These are phyloP conservation scores for Neurospora crassa DNA, from an alignment of 2,329 filamentous ascomycete species.

Conservation along the genomic window DNA sequence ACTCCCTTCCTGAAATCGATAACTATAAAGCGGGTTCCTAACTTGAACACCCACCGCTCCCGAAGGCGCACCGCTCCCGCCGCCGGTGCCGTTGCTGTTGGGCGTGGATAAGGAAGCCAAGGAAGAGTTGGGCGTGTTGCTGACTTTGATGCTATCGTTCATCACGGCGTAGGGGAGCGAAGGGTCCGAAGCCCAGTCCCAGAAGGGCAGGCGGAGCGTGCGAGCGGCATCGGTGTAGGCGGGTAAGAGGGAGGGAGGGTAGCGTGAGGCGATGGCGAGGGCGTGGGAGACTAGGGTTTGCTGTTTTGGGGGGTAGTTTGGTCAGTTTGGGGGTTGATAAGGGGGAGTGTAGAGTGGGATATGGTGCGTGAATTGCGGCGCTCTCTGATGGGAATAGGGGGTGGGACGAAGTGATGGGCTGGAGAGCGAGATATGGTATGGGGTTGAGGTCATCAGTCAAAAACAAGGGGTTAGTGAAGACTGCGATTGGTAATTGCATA, in stretches of 20 bases:
- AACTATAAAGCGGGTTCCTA: conserved; percentile 43
- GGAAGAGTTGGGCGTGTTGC: neutral
- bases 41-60: conserved; percentile 13
- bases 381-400: neutral
- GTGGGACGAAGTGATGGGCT: neutral
- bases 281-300: conserved; percentile 41
- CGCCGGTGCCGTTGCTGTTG: conserved; percentile 13
- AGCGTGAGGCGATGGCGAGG: conserved; percentile 34
- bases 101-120: neutral
- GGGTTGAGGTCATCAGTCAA: neutral
- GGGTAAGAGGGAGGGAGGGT: conserved; percentile 25
- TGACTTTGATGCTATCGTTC: conserved; percentile 16
- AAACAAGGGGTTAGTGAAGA: neutral
- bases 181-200: conserved; percentile 41
- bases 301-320: conserved; percentile 22
- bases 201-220: conserved; percentile 38
- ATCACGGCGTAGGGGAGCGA: conserved; percentile 33
- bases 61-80: conserved; percentile 4
- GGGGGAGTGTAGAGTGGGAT: neutral
- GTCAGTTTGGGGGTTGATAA: neutral
- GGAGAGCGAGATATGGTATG: neutral
- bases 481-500: conserved; percentile 18
- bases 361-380: neutral
- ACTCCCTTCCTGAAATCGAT: conserved; percentile 30
- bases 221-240: conserved; percentile 36